phyloP scores from a whole-genome alignment of 176 grass and related monocot species.

The Rhynchospora tenuis region DNA sequence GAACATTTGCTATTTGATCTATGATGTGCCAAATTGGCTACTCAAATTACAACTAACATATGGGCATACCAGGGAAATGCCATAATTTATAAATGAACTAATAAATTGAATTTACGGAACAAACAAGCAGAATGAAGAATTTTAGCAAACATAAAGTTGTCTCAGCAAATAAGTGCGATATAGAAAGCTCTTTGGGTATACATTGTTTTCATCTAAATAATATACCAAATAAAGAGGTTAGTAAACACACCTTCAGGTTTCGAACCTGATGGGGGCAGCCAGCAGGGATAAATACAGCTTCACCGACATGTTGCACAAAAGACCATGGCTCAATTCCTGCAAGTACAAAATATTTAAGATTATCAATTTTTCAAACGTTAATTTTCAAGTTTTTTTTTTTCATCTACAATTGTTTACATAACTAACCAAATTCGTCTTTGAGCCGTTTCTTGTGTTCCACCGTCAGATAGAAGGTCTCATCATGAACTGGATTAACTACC shows the following conservation, averaged over 20 bases:
- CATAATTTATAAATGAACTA: constrained; percentile 13
- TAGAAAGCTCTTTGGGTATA: neutral
- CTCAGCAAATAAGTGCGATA: neutral
- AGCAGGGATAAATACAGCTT: constrained; percentile 75
- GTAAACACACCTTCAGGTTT: constrained; percentile 62
- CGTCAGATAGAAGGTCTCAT: constrained; percentile 69
- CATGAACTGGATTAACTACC: constrained; percentile 72
- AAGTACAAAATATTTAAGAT: constrained; percentile 8
- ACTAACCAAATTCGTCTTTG: constrained; percentile 71
- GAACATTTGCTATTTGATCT: neutral
- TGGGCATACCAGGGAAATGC: neutral
- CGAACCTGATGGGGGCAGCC: constrained; percentile 86
- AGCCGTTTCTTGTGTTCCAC: constrained; percentile 65
- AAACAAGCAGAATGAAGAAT: neutral
- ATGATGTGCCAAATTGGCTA: neutral
- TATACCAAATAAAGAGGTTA: neutral
- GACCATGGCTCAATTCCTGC: constrained; percentile 79
- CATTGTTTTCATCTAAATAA: neutral
- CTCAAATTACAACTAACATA: neutral
- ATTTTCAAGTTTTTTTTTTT: neutral
- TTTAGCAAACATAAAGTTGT: neutral
- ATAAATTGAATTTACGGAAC: neutral
- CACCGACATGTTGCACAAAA: constrained; percentile 73
- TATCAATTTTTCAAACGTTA: neutral
- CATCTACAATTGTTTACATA: neutral